A percentile compares a stretch with the other conserved stretches of the same genome.
These are phyloP conservation scores for Rhodocollybia butyracea DNA, from an alignment of 768 basidiomycete genomes.

Conservation along the genomic window DNA sequence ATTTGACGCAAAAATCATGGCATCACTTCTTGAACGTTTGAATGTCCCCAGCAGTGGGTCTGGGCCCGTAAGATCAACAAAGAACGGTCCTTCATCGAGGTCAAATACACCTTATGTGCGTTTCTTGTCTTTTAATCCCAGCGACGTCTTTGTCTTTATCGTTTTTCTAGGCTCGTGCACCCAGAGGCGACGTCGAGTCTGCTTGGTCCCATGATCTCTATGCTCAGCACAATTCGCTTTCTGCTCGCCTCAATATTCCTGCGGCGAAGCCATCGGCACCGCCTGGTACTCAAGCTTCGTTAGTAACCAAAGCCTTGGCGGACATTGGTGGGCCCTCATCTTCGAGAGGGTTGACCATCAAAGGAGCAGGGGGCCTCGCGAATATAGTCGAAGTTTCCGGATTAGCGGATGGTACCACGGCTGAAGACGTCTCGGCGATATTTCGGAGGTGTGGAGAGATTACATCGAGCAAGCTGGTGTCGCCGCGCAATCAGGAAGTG, in stretches of 20 bases:
- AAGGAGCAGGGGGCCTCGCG: slow-evolving; percentile 58
- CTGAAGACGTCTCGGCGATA: slow-evolving; percentile 82
- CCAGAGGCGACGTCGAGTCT: slow-evolving; percentile 64
- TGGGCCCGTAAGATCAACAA: slow-evolving; percentile 47
- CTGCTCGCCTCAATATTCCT: slow-evolving; percentile 49
- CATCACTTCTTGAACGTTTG: slow-evolving; percentile 61
- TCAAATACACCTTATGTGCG: slow-evolving; percentile 53
- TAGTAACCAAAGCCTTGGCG: slow-evolving; percentile 46
- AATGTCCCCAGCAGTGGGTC: slow-evolving; percentile 31
- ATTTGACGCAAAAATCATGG: slow-evolving; percentile 28
- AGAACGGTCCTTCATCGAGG: slow-evolving; percentile 29
- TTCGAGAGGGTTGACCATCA: slow-evolving; percentile 48
- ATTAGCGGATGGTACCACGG: slow-evolving; percentile 71
- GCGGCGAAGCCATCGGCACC: slow-evolving; percentile 31
- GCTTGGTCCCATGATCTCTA: slow-evolving; percentile 74
- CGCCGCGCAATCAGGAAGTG: slow-evolving; percentile 18
- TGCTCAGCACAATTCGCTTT: slow-evolving; percentile 58
- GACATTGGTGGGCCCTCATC: too few relatives aligned
- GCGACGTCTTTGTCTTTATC: slow-evolving; percentile 9
- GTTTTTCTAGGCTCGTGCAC: slow-evolving; percentile 51
- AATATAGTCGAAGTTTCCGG: slow-evolving; percentile 77
- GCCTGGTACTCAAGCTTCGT: slow-evolving; percentile 39
- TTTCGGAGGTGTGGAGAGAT: slow-evolving; percentile 79
- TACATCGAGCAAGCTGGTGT: slow-evolving; percentile 27
- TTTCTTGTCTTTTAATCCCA: slow-evolving; percentile 19